Evolutionary conservation across 1,284 basidiomycete species (phyloP).

Genomic region (Sanguinoderma infundibulare): DNA sequence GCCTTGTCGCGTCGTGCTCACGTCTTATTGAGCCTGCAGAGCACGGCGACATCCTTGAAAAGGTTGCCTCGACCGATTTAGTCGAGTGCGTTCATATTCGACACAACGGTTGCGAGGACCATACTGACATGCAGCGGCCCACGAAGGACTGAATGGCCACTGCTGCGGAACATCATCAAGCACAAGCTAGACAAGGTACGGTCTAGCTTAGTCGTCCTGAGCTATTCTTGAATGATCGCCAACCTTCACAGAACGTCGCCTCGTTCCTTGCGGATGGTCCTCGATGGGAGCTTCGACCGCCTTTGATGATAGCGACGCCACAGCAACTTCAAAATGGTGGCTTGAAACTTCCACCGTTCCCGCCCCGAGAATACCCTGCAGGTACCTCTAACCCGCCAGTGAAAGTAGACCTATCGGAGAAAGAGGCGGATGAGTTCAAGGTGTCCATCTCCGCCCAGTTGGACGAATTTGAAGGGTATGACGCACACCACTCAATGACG

Average conservation of each 20-base stretch:
- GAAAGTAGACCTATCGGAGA: slow-evolving; percentile 62
- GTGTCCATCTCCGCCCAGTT: slow-evolving; percentile 65
- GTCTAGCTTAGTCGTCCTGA: slow-evolving; percentile 3
- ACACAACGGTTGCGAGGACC: neutral
- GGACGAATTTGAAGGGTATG: slow-evolving; percentile 80
- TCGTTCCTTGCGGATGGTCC: slow-evolving; percentile 49
- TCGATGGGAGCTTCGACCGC: slow-evolving; percentile 29
- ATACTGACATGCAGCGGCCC: neutral
- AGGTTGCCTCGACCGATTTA: slow-evolving; percentile 71
- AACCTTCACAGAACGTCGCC: slow-evolving; percentile 55
- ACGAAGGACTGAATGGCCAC: slow-evolving; percentile 76
- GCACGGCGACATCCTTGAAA: slow-evolving; percentile 64
- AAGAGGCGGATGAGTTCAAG: slow-evolving; percentile 68
- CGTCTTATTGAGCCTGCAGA: slow-evolving; percentile 46
- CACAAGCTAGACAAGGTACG: slow-evolving; percentile 67
- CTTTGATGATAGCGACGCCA: slow-evolving; percentile 43
- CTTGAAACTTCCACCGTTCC: slow-evolving; percentile 81
- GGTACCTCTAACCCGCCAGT: slow-evolving; percentile 55
- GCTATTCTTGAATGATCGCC: slow-evolving; percentile 18
- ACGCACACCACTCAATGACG: slow-evolving; percentile 15
- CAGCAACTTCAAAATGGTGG: slow-evolving; percentile 59
- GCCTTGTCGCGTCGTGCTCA: slow-evolving; percentile 1
- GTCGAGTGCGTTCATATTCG: slow-evolving; percentile 56
- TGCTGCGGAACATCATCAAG: slow-evolving; percentile 75
- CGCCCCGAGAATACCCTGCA: slow-evolving; percentile 57